Conservation (phyloP, 805 yeast genomes). For the Candida methanosorbosa region DNA sequence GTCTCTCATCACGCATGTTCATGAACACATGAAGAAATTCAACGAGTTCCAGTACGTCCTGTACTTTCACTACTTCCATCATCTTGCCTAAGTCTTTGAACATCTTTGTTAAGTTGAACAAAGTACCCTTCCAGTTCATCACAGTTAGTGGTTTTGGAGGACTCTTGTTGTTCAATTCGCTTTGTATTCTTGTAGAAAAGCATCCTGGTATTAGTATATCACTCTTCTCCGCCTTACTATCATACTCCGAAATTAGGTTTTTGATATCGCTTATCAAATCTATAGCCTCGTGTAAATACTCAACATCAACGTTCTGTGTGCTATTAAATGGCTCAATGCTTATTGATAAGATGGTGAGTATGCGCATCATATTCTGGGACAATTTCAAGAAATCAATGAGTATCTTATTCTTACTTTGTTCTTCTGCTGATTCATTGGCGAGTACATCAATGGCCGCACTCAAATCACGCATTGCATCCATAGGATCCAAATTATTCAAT, state of each 20-base stretch:
- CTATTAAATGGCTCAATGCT: neutral
- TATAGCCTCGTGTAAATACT: no score
- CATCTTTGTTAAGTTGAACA: constrained; percentile 15
- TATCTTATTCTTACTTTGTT: no score
- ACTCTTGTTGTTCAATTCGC: constrained; percentile 35
- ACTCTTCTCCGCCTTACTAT: neutral
- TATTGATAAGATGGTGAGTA: neutral
- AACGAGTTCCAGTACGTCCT: constrained; percentile 17
- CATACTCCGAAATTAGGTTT: no score
- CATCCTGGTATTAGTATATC: constrained; percentile 22
- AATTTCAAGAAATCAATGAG: no score
- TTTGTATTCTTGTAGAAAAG: constrained; percentile 40
- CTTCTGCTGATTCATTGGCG: no score
- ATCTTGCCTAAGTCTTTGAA: constrained; percentile 30
- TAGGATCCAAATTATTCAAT: constrained; percentile 5
- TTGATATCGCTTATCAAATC: neutral
- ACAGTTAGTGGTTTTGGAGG: constrained; percentile 30
- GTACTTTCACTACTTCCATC: constrained; percentile 21
- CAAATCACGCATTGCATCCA: neutral
- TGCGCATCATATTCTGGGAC: neutral
- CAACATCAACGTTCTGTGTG: neutral
- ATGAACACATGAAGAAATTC: constrained; percentile 16
- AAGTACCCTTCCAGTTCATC: constrained; percentile 13
- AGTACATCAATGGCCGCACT: no score
- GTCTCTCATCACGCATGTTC: constrained; percentile 20